A percentile compares a stretch with the other conserved stretches of the same genome.
phyloP scores from a whole-genome alignment of 768 basidiomycete species.

The Trametes cingulata region DNA sequence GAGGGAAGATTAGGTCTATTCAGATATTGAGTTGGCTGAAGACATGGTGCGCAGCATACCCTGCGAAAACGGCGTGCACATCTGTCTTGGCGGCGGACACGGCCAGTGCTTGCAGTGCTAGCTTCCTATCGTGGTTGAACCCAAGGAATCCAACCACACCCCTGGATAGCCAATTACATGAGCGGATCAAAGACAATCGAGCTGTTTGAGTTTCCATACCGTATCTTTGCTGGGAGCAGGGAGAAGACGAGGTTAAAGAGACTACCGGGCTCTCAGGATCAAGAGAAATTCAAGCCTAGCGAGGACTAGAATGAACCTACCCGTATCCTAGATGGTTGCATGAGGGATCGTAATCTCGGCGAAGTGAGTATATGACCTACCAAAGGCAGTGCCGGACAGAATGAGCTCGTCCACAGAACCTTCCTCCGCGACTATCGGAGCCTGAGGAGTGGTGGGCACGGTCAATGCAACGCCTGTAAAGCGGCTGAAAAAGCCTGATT shows the following conservation, averaged over 20 bases:
- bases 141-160: slow-evolving; percentile 75
- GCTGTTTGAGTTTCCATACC: slow-evolving; percentile 43
- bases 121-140: slow-evolving; percentile 67
- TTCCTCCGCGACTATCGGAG: slow-evolving; percentile 35
- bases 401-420: slow-evolving; percentile 73
- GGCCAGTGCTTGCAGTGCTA: slow-evolving; percentile 68
- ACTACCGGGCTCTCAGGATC: slow-evolving; percentile 46
- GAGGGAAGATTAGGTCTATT: not conserved
- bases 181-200: not conserved
- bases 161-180: slow-evolving; percentile 38
- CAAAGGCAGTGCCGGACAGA: slow-evolving; percentile 76
- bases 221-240: slow-evolving; percentile 67
- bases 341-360: not conserved
- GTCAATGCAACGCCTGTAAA: slow-evolving; percentile 24
- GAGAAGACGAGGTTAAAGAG: slow-evolving; percentile 83
- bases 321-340: slow-evolving; percentile 30
- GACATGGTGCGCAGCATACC: slow-evolving; percentile 43
- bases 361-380: slow-evolving; percentile 32
- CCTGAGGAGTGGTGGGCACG: slow-evolving; percentile 23
- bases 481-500: slow-evolving; percentile 32
- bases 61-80: slow-evolving; percentile 75
- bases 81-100: slow-evolving; percentile 68
- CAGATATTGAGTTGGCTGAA: not conserved
- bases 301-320: slow-evolving; percentile 16
- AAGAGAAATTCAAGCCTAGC: not conserved